Base-by-base conservation (phyloP, 768 basidiomycete species). In the Tricholoma flavovirens region DNA sequence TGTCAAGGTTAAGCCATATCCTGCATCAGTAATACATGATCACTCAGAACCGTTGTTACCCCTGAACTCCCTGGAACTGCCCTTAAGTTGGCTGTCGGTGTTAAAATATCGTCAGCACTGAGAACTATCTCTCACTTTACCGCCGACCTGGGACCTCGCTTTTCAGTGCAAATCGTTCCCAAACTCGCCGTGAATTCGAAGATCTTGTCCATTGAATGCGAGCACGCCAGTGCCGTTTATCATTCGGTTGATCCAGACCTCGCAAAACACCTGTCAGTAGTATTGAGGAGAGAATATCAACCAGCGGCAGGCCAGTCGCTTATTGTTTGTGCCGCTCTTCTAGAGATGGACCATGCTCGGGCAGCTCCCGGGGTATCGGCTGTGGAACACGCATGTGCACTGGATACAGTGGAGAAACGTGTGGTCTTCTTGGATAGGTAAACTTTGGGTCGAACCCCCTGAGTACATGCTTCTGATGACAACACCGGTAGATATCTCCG, bases 51-150 rank as follows among this genome's bases (percentile, higher is more conserved):
- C 24, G 73, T 83, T 24, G 62, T 75, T 7, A 62, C 81, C 19
- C 74, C 78, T 4, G 75, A 76, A 33, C 69, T 78, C 35, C 74
- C 73, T 17, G 72, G 73, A 17, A 67, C 77, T 49, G 75, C 80
- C 8, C 62, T 83, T 12, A 84, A 83, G 59, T 60, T 83, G 24
- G 72, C 81, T 5, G 73, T 84, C 54, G 79, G 79, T 12, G 79
- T 83, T 54, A 80, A 77, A 58, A 79, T 84, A 56, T 82, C 83
- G 17, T 84, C 82, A 19, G 72, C 79, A 1, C 67, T 83, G 43
- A 72, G 83, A 51, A 84, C 82, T 3, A 81, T 84, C 51, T 82
- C 83, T 42, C 83, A 82, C 60, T 82, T 76, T 56, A 82, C 81
- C 2, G 78, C 82, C 22, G 70, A 80, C 60, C 78, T 82, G 60